Conservation (phyloP, 306 rosid species). For the Carpinus fangiana region DNA sequence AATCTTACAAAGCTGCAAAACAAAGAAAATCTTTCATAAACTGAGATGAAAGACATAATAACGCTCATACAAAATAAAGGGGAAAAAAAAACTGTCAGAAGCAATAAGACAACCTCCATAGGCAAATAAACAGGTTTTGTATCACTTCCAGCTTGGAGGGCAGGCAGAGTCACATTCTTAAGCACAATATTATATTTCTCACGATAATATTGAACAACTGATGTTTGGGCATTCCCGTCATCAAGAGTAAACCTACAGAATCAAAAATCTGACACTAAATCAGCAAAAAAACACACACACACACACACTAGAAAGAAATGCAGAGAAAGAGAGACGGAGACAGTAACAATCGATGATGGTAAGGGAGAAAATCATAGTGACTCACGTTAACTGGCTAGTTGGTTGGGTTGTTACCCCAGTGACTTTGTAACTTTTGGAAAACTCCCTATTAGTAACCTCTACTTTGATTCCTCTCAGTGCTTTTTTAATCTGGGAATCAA, state of each 20-base stretch:
- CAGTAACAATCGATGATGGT: background rate
- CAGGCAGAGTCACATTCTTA: constrained; percentile 42
- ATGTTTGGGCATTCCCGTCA: constrained; percentile 14
- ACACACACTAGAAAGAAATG: background rate
- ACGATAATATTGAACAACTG: constrained; percentile 50
- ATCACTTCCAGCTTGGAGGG: constrained; percentile 55
- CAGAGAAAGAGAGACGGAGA: background rate
- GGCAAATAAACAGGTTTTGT: constrained; percentile 39
- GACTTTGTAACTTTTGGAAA: constrained; percentile 36
- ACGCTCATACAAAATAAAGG: background rate
- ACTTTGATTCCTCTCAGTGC: constrained; percentile 57
- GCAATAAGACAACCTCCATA: constrained; percentile 43
- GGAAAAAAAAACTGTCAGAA: no score
- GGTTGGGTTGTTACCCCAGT: constrained; percentile 51
- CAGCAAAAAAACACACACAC: background rate
- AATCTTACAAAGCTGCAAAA: constrained; percentile 37
- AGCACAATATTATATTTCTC: constrained; percentile 43
- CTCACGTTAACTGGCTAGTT: constrained; percentile 50
- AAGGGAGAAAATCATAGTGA: background rate
- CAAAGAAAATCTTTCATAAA: background rate
- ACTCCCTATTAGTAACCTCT: constrained; percentile 2
- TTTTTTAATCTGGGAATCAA: constrained; percentile 45
- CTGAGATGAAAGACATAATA: background rate
- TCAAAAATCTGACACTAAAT: constrained; percentile 3
- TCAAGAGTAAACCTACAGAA: constrained; percentile 58